These are phyloP conservation scores for Cladophialophora yegresii DNA, from an alignment of 2,329 filamentous ascomycete genomes.

Conservation along the genomic window DNA sequence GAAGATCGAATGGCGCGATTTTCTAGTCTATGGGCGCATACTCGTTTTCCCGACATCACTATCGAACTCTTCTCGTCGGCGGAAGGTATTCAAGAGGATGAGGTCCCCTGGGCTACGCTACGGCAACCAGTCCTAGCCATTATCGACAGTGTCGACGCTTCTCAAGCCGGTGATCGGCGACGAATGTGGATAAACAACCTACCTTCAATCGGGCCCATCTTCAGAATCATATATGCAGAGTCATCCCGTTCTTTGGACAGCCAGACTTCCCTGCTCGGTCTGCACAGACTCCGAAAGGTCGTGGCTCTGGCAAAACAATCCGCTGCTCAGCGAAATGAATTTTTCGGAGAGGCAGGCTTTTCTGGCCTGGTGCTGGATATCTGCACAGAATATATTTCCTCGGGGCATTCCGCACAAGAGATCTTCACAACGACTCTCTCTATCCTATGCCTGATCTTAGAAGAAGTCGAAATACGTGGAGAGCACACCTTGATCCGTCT, in stretches of 20 bases:
- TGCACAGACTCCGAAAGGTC: conserved; percentile 31
- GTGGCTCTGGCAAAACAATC: conserved; percentile 27
- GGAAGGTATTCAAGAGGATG: conserved; percentile 24
- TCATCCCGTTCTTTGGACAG: conserved; percentile 2
- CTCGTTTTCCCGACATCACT: conserved; percentile 30
- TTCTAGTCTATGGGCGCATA: conserved; percentile 79
- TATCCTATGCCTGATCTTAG: conserved; percentile 27
- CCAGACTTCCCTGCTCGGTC: conserved; percentile 25
- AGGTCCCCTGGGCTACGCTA: conserved; percentile 31
- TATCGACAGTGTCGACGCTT: conserved; percentile 22
- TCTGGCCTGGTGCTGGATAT: conserved; percentile 27
- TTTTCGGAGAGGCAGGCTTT: conserved; percentile 26
- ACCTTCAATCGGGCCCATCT: conserved; percentile 25
- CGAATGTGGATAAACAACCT: conserved; percentile 31
- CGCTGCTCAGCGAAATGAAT: conserved; percentile 24
- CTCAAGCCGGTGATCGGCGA: conserved; percentile 26
- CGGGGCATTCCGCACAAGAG: conserved; percentile 5
- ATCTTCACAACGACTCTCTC: conserved; percentile 21
- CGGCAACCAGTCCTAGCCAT: conserved; percentile 29
- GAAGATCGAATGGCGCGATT: conserved; percentile 69
- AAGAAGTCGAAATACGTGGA: conserved; percentile 22
- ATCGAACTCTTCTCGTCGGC: conserved; percentile 25
- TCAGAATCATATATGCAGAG: conserved; percentile 27
- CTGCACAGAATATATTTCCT: conserved; percentile 22
- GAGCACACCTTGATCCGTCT: conserved; percentile 24